Evolutionary conservation across 768 basidiomycete species (phyloP).

Genomic region (Pholiota conissans): DNA sequence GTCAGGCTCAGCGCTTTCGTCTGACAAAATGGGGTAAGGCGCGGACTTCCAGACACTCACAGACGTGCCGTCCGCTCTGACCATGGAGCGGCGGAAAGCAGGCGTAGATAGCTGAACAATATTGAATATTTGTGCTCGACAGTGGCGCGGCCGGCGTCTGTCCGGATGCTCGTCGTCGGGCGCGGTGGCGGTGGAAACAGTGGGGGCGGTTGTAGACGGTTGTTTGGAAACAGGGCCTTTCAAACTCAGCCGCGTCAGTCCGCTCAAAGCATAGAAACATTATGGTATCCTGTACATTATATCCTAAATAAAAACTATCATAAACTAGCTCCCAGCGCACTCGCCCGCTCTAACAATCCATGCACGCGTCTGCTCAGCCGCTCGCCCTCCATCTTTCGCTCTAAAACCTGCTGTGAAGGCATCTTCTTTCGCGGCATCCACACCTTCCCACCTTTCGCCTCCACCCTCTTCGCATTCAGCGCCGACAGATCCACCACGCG

Average conservation of each 20-base stretch:
- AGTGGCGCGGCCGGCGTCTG: background rate
- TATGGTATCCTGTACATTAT: background rate
- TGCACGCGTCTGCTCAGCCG: slow-evolving; percentile 66
- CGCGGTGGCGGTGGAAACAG: background rate
- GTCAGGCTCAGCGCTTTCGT: slow-evolving; percentile 10
- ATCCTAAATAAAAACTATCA: slow-evolving; percentile 9
- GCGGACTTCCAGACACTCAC: slow-evolving; percentile 15
- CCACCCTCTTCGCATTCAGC: slow-evolving; percentile 50
- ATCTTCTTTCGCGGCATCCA: slow-evolving; percentile 84
- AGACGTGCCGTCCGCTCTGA: background rate
- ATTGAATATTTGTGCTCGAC: background rate
- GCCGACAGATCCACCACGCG: slow-evolving; percentile 83
- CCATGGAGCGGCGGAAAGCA: background rate
- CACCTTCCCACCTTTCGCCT: slow-evolving; percentile 49
- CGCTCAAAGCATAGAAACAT: background rate
- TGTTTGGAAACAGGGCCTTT: no score
- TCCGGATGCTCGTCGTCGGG: background rate
- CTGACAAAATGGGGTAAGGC: slow-evolving; percentile 3
- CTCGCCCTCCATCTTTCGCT: slow-evolving; percentile 77
- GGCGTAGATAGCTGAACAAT: background rate
- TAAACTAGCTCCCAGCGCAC: slow-evolving; percentile 33
- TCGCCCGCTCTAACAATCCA: slow-evolving; percentile 70
- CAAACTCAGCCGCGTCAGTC: no score
- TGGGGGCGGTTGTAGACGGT: background rate
- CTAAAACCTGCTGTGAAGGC: slow-evolving; percentile 79